Conservation (phyloP, 2,329 filamentous ascomycete genomes). For the Alternaria ethzedia region DNA sequence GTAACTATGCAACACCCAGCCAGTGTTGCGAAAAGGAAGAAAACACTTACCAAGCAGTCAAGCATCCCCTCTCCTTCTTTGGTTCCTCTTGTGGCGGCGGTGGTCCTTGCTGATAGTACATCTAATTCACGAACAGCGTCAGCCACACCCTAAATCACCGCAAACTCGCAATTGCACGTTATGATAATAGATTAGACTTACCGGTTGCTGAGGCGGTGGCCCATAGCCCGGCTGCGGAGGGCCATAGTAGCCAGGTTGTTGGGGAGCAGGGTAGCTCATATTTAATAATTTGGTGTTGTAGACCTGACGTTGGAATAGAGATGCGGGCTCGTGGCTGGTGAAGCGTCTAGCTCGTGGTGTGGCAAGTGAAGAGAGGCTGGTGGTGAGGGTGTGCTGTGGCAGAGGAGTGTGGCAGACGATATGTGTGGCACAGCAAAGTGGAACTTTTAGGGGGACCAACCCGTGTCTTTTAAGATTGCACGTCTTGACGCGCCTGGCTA, state of each 20-base stretch:
- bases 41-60: slow-evolving; percentile 39
- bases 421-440: slow-evolving; percentile 12
- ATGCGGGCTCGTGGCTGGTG: slow-evolving; percentile 21
- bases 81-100: slow-evolving; percentile 30
- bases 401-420: slow-evolving; percentile 9
- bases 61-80: slow-evolving; percentile 43
- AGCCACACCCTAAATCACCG: not conserved
- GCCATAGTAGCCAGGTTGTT: slow-evolving; percentile 32
- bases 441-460: not conserved
- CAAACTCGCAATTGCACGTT: not conserved
- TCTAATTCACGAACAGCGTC: slow-evolving; percentile 18
- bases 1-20: not conserved
- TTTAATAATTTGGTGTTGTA: not conserved
- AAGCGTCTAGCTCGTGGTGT: not conserved
- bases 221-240: slow-evolving; percentile 31
- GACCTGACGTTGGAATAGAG: slow-evolving; percentile 19
- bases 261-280: slow-evolving; percentile 25
- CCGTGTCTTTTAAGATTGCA: slow-evolving; percentile 5
- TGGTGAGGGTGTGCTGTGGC: slow-evolving; percentile 7
- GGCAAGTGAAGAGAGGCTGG: slow-evolving; percentile 9
- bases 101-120: slow-evolving; percentile 42
- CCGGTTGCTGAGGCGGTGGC: slow-evolving; percentile 40
- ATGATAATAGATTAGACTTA: slow-evolving; percentile 7
- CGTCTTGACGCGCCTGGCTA: not conserved
- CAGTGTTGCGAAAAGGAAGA: not conserved